Evolutionary conservation across 2,329 filamentous ascomycete species (phyloP).

Genomic region (Neonectria coccinea): DNA sequence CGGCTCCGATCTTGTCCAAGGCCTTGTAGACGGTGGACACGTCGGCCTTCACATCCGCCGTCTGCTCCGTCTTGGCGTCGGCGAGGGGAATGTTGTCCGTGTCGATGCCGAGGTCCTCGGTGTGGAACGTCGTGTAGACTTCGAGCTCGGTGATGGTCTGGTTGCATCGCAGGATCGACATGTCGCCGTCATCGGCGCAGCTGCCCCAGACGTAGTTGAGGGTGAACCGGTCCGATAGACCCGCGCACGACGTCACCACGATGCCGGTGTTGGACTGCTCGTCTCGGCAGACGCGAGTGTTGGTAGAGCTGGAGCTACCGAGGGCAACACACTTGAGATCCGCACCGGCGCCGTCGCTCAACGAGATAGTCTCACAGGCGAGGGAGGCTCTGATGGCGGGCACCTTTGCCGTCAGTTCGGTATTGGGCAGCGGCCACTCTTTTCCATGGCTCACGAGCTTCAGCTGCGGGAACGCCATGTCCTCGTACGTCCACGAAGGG

Average conservation of each 20-base stretch:
- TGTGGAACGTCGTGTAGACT: conserved; percentile 41
- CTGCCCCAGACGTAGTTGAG: conserved; percentile 46
- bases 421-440: conserved; percentile 42
- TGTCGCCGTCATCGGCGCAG: conserved; percentile 34
- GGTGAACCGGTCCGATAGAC: conserved; percentile 31
- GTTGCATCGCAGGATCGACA: conserved; percentile 43
- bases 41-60: conserved; percentile 33
- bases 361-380: conserved; percentile 38
- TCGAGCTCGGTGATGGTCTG: conserved; percentile 39
- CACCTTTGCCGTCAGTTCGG: conserved; percentile 36
- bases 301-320: conserved; percentile 29
- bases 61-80: conserved; percentile 24
- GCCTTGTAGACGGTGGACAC: conserved; percentile 37
- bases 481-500: conserved; percentile 44
- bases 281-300: conserved; percentile 34
- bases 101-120: conserved; percentile 40
- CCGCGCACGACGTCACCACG: conserved; percentile 41
- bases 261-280: conserved; percentile 34
- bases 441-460: conserved; percentile 31
- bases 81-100: conserved; percentile 38
- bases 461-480: conserved; percentile 41
- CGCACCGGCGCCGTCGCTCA: conserved; percentile 29
- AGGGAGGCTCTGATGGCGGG: conserved; percentile 36
- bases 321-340: conserved; percentile 37
- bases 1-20: conserved; percentile 31